Evolutionary conservation across 1,284 basidiomycete species (phyloP).

Genomic region (Termitomyces sp.): DNA sequence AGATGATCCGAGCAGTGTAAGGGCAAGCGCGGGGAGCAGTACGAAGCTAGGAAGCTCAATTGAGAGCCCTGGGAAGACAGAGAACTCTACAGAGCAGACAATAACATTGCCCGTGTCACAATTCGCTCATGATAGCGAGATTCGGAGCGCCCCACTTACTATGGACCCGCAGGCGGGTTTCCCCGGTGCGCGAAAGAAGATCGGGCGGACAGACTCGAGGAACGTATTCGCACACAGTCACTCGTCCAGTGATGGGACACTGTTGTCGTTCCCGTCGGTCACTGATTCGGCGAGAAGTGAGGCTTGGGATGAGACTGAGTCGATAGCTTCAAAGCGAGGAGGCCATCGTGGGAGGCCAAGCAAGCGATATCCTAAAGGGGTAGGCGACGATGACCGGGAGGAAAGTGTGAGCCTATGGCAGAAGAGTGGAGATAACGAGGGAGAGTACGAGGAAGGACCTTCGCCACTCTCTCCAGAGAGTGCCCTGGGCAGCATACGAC

Average conservation of each 20-base stretch:
- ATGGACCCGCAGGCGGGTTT: slow-evolving; percentile 28
- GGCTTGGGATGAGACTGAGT: slow-evolving; percentile 28
- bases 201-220: slow-evolving; percentile 29
- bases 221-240: slow-evolving; percentile 28
- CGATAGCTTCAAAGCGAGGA: slow-evolving; percentile 13
- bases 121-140: slow-evolving; percentile 25
- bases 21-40: slow-evolving; percentile 14
- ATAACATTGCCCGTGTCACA: slow-evolving; percentile 24
- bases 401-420: slow-evolving; percentile 38
- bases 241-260: slow-evolving; percentile 24
- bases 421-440: slow-evolving; percentile 13
- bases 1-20: slow-evolving; percentile 11
- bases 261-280: slow-evolving; percentile 43
- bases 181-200: slow-evolving; percentile 9
- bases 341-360: slow-evolving; percentile 23
- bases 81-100: slow-evolving; percentile 16
- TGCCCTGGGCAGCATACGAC: slow-evolving; percentile 14
- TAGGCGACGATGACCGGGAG: slow-evolving; percentile 34
- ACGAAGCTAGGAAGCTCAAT: slow-evolving; percentile 11
- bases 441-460: slow-evolving; percentile 4
- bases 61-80: neutral
- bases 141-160: slow-evolving; percentile 42
- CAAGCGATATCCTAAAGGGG: slow-evolving; percentile 35
- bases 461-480: slow-evolving; percentile 12
- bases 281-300: slow-evolving; percentile 43